A percentile compares a stretch with the other conserved stretches of the same genome.
Conservation (phyloP, 805 yeast genomes). For the Candida wancherniae region DNA sequence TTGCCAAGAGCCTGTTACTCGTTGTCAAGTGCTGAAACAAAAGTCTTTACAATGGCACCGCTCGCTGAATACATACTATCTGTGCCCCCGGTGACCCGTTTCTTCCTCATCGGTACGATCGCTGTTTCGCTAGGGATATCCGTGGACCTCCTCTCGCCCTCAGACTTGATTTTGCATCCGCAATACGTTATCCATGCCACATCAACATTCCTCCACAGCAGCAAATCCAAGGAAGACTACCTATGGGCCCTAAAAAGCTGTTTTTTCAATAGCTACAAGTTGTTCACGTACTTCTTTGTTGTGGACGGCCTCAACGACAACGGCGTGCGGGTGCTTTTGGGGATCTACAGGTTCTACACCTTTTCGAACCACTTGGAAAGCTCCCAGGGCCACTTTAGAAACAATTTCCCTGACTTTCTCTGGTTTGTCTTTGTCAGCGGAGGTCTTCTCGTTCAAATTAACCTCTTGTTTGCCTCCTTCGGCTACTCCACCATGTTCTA, state of each 20-base stretch:
- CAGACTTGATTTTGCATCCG: conserved; percentile 11
- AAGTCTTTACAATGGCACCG: conserved; percentile 16
- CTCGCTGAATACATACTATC: conserved; percentile 14
- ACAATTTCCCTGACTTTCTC: conserved; percentile 50
- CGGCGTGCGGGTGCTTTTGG: conserved; percentile 34
- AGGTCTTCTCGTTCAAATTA: conserved; percentile 38
- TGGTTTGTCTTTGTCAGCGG: conserved; percentile 50
- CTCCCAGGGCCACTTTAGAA: conserved; percentile 38
- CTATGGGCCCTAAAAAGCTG: not conserved
- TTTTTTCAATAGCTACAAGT: conserved; percentile 40
- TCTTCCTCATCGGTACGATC: conserved; percentile 46
- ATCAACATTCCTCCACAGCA: not conserved
- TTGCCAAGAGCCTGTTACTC: too few species aligned
- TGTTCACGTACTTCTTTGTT: conserved; percentile 48
- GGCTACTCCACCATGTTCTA: conserved; percentile 15
- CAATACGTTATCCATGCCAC: not conserved
- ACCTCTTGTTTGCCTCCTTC: conserved; percentile 18
- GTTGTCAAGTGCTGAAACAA: too few species aligned
- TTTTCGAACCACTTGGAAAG: conserved; percentile 55
- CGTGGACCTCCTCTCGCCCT: conserved; percentile 16
- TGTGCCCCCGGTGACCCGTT: conserved; percentile 62
- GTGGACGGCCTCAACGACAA: conserved; percentile 30
- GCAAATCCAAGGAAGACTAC: conserved; percentile 1
- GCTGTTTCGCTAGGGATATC: conserved; percentile 36
- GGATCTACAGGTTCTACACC: conserved; percentile 52